These are phyloP conservation scores for Coemansia aciculifera DNA, from an alignment of 192 early-diverging fungal species.

Conservation along the genomic window DNA sequence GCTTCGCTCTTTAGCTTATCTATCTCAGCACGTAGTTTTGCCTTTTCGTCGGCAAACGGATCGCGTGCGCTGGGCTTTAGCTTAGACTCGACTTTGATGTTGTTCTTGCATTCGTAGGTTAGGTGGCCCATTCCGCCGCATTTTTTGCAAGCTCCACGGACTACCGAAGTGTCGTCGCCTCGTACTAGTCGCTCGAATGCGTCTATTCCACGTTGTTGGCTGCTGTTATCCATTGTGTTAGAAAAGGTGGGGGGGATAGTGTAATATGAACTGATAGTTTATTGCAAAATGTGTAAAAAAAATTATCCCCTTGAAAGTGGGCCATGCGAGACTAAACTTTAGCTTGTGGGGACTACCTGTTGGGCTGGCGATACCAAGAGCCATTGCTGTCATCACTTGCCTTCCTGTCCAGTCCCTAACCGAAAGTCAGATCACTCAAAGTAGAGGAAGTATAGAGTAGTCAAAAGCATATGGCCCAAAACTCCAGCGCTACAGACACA, in stretches of 20 bases:
- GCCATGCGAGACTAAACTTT: not conserved
- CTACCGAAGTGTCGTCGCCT: constrained; percentile 22
- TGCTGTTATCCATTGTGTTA: constrained; percentile 1
- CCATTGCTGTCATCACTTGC: no score
- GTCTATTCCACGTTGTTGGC: constrained; percentile 45
- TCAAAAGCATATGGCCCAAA: no score
- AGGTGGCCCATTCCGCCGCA: constrained; percentile 55
- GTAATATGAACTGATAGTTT: no score
- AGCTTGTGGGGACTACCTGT: not conserved
- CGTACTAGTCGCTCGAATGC: constrained; percentile 53
- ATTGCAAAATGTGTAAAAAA: not conserved
- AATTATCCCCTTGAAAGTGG: not conserved
- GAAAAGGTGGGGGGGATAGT: not conserved
- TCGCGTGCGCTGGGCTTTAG: constrained; percentile 20
- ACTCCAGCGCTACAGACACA: no score
- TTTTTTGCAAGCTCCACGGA: constrained; percentile 52
- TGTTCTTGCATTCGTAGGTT: constrained; percentile 56
- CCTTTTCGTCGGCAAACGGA: constrained; percentile 44
- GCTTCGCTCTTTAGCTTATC: constrained; percentile 21
- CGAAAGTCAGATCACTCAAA: no score
- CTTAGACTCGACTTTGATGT: constrained; percentile 27
- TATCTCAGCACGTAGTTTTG: constrained; percentile 38
- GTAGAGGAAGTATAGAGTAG: no score
- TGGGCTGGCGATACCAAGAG: not conserved
- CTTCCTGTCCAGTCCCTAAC: no score